phyloP scores from a whole-genome alignment of 1,284 basidiomycete genomes.

The Heliocybe sulcata region DNA sequence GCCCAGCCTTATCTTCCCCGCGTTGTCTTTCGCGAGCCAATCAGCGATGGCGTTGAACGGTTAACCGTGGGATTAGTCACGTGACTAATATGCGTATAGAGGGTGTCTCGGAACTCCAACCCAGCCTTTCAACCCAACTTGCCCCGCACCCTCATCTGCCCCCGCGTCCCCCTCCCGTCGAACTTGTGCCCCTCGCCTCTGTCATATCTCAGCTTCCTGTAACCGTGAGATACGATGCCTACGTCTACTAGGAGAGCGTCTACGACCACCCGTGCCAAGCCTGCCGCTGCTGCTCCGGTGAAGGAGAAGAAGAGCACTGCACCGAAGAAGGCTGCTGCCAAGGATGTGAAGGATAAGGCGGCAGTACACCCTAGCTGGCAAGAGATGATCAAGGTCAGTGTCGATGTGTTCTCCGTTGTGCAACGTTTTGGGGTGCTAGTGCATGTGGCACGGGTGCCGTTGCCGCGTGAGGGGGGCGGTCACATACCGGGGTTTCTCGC shows the following conservation, averaged over 20 bases:
- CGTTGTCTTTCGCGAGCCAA: not conserved
- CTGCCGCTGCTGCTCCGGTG: not conserved
- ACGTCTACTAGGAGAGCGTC: not conserved
- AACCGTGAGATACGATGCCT: not conserved
- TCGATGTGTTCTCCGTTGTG: not conserved
- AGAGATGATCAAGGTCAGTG: constrained; percentile 72
- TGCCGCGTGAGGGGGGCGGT: too few relatives aligned
- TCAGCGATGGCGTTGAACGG: not conserved
- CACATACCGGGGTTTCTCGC: not conserved
- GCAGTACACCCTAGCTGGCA: constrained; percentile 62
- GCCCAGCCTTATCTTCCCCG: not conserved
- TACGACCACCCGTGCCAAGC: not conserved
- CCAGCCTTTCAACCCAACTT: not conserved
- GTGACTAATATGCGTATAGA: not conserved
- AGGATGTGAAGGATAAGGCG: constrained; percentile 25
- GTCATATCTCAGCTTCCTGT: not conserved
- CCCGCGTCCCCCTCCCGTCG: not conserved
- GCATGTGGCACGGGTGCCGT: not conserved
- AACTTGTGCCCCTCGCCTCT: not conserved
- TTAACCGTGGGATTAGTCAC: not conserved
- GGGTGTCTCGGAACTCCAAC: constrained; percentile 1
- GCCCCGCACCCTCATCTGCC: not conserved
- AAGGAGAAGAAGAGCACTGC: constrained; percentile 22
- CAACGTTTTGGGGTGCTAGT: not conserved
- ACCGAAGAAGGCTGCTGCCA: constrained; percentile 25